phyloP scores from a whole-genome alignment of 2,329 filamentous ascomycete species.

The Ploettnerulaceae sp. region DNA sequence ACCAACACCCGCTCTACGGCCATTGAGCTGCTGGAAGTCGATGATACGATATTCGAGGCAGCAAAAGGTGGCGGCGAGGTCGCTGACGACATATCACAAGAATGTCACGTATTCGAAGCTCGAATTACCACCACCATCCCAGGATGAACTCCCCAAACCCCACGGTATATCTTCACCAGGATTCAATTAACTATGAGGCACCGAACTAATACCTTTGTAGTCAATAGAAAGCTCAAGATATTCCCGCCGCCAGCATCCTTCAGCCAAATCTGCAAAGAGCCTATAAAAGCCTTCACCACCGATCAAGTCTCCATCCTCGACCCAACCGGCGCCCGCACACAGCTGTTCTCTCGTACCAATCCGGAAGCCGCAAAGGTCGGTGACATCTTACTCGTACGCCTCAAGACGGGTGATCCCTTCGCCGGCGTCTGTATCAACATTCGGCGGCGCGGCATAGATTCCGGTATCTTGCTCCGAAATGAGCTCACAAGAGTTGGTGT shows the following conservation, averaged over 20 bases:
- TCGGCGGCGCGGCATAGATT: slow-evolving; percentile 82
- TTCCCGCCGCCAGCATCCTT: slow-evolving; percentile 51
- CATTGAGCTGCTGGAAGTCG: slow-evolving; percentile 65
- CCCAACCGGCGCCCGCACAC: slow-evolving; percentile 74
- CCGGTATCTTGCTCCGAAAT: slow-evolving; percentile 78
- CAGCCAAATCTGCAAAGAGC: slow-evolving; percentile 55
- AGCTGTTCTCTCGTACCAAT: slow-evolving; percentile 74
- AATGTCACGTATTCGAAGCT: too few relatives aligned
- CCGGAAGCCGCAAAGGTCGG: slow-evolving; percentile 75
- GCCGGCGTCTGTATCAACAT: slow-evolving; percentile 85
- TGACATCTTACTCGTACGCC: slow-evolving; percentile 86
- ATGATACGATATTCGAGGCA: slow-evolving; percentile 54
- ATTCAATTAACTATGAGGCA: not conserved
- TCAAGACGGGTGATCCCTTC: slow-evolving; percentile 82
- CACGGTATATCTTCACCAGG: slow-evolving; percentile 12
- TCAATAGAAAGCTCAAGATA: slow-evolving; percentile 45
- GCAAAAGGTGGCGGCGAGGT: slow-evolving; percentile 42
- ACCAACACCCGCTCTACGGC: slow-evolving; percentile 47
- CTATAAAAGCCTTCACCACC: slow-evolving; percentile 61
- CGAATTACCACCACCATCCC: slow-evolving; percentile 15
- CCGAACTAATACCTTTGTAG: slow-evolving; percentile 18
- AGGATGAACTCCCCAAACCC: slow-evolving; percentile 9
- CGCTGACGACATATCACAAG: slow-evolving; percentile 46
- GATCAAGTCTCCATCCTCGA: slow-evolving; percentile 73
- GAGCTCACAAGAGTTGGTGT: slow-evolving; percentile 82